Evolutionary conservation across 2,329 filamentous ascomycete genomes (phyloP), one percentile per base, ranked within the genome.

Genomic region (Dactylellina sp.): DNA sequence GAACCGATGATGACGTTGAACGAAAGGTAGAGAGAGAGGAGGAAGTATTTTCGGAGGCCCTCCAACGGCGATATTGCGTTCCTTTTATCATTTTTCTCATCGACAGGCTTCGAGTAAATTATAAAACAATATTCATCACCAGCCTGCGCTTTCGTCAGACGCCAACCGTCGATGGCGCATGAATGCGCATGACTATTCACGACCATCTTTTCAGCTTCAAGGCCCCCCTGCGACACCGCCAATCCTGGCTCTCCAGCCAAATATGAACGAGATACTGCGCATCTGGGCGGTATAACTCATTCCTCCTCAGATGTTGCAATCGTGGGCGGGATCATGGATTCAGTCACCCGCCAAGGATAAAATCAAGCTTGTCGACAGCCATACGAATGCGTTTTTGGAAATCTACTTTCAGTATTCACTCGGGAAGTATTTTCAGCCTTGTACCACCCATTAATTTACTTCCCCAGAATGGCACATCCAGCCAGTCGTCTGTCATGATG

Each of bases 11-110:
- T 12, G 49, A 37, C n/a, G 49, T 14, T 37, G 49, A 52, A n/a
- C 39, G 16, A n/a, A 42, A 42, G 16, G 16, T 42, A 42, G 39
- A 42, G 16, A 12, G 4, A 42, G 4, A 7, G 14, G 12, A 46
- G 20, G 20, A 20, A 9, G 28, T 32, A 32, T 32, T 32, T 32
- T 53, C 9, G 4, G 28, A 35, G 37, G 14, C 14, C 12, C 24
- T 22, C 9, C 28, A 39, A 55, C 24, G 39, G 52, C 63, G 63
- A 59, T 32, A n/a, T 16, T 12, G 35, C 20, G 35, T 35, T 44
- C 53, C 44, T 68, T 65, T 65, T 65, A 65, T 65, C 37, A 25
- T 63, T 53, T n/a, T n/a, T n/a, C n/a, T n/a, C 49, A 20, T 16
- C 25, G 49, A 28, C 18, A n/a, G 22, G 22, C 49, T 32, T 53